Conservation (phyloP, 495 filamentous ascomycete species). For the Podospora sp. region DNA sequence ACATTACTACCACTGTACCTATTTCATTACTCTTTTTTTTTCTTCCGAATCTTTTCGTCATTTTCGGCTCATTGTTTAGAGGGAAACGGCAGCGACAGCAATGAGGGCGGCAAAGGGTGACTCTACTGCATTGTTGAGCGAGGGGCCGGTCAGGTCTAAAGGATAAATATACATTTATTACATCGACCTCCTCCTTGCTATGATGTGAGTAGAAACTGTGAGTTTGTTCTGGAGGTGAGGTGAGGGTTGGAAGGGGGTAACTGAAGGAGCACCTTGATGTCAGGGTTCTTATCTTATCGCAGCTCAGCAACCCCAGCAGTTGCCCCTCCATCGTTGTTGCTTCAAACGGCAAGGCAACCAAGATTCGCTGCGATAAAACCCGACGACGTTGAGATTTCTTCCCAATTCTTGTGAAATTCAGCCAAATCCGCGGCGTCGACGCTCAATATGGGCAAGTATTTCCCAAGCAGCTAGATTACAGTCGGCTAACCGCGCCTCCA, state of each 20-base stretch:
- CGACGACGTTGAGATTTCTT: neutral
- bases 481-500: constrained; percentile 36
- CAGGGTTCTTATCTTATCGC: constrained; percentile 38
- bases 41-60: neutral
- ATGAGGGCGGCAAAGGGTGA: constrained; percentile 6
- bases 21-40: constrained; percentile 2
- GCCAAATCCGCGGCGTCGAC: neutral
- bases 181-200: neutral
- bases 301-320: constrained; percentile 22
- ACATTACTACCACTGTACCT: neutral
- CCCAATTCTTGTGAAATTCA: neutral
- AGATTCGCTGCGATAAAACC: neutral
- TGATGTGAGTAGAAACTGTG: too few relatives aligned
- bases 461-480: neutral
- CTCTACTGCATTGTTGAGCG: constrained; percentile 4
- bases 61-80: neutral
- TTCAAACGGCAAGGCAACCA: constrained; percentile 11
- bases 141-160: neutral
- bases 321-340: constrained; percentile 20
- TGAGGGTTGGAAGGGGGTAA: neutral
- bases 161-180: neutral
- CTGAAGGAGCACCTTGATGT: constrained; percentile 26
- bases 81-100: constrained; percentile 7
- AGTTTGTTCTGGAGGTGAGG: neutral
- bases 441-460: constrained; percentile 17